Conservation (phyloP, 1,284 basidiomycete species). For the Fistulina hepatica region DNA sequence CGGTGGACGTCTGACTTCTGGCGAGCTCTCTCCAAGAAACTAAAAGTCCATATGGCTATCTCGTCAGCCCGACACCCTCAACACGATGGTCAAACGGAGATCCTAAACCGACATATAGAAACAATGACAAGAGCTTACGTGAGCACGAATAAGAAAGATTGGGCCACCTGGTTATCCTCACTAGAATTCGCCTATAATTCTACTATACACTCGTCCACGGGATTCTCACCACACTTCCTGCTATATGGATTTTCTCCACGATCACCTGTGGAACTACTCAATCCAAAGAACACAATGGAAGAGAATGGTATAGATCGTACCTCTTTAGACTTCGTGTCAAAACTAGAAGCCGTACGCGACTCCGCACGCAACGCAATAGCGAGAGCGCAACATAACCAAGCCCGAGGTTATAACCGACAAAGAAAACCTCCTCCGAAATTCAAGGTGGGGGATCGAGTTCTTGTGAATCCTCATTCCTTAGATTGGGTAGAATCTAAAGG, state of each 20-base stretch:
- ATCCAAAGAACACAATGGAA: background rate
- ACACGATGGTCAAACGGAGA: constrained; percentile 27
- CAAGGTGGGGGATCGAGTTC: constrained; percentile 18
- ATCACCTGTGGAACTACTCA: background rate
- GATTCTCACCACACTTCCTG: constrained; percentile 3
- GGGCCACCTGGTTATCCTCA: constrained; percentile 17
- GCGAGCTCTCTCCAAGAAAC: constrained; percentile 13
- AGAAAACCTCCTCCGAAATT: constrained; percentile 11
- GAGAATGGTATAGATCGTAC: background rate
- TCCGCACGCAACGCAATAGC: constrained; percentile 4
- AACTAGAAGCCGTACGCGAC: constrained; percentile 3
- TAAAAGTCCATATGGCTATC: constrained; percentile 12
- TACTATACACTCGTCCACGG: constrained; percentile 3
- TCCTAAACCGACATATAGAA: constrained; percentile 17
- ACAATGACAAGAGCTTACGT: constrained; percentile 11
- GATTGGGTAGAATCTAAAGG: constrained; percentile 19
- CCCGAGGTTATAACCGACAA: constrained; percentile 15
- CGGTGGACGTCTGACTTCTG: constrained; percentile 20
- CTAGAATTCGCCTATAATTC: constrained; percentile 15
- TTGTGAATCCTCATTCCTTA: constrained; percentile 23
- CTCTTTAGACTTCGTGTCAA: constrained; percentile 3
- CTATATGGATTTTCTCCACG: constrained; percentile 5
- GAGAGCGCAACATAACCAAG: constrained; percentile 12
- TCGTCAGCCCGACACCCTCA: constrained; percentile 23
- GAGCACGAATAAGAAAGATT: constrained; percentile 20